Evolutionary conservation across 1,284 basidiomycete genomes (phyloP).

Genomic region (Melampsora americana): DNA sequence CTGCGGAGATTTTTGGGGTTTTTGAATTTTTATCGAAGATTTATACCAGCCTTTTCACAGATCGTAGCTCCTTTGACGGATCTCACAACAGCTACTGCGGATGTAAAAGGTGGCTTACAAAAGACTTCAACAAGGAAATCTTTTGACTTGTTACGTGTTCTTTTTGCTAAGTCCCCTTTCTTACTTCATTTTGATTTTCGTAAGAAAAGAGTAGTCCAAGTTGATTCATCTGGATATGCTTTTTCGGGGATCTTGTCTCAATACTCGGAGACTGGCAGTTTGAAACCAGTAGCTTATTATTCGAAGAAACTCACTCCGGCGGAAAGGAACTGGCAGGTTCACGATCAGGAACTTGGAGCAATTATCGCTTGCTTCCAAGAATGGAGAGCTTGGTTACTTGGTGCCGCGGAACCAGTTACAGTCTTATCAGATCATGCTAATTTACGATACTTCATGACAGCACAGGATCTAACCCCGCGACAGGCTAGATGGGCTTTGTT

Average conservation of each 20-base stretch:
- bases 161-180: conserved; percentile 19
- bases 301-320: no score
- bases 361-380: conserved; percentile 6
- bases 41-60: conserved; percentile 46
- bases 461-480: neutral
- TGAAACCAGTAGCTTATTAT: no score
- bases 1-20: neutral
- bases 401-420: neutral
- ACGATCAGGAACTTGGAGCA: conserved; percentile 11
- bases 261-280: no score
- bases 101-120: conserved; percentile 46
- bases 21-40: conserved; percentile 20
- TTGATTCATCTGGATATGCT: neutral
- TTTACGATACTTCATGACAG: conserved; percentile 11
- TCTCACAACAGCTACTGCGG: conserved; percentile 46
- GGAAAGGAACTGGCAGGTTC: neutral
- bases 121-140: conserved; percentile 48
- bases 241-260: neutral
- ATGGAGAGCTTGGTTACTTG: conserved; percentile 14
- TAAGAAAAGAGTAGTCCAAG: neutral
- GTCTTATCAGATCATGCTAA: conserved; percentile 15
- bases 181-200: conserved; percentile 2
- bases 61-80: neutral
- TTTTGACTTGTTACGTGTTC: conserved; percentile 52
- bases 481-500: neutral